Evolutionary conservation across 257 asterid genomes (phyloP), one percentile per base, ranked within the genome.

Genomic region (Linaria vulgaris): DNA sequence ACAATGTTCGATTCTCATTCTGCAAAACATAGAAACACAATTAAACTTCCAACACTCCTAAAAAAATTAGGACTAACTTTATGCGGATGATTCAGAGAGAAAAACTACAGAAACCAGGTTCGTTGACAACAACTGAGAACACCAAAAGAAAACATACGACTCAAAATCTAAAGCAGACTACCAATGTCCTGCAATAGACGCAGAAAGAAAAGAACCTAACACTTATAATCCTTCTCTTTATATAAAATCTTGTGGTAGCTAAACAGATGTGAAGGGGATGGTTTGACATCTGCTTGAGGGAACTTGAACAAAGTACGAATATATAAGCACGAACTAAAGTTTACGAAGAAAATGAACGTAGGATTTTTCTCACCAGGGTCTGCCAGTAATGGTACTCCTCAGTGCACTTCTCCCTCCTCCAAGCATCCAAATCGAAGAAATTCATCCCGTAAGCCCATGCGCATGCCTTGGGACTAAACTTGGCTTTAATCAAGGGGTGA

Each of bases 401-500:
- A 9, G 79, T 77, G 74, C 78, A 71, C 69, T 73, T 77, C 67
- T 77, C 79, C 61, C 65, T 70, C 43, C 82, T 67, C 82, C 82
- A 77, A 69, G 82, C 82, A 70, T 77, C 82, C 77, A 77, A 67
- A 68, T 77, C 82, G 62, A 77, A 77, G 69, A 77, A 73, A 61
- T 77, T 77, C 82, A 77, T 77, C 44, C 82, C 82, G 39, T 73
- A 77, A 53, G 82, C 82, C 79, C 82, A 77, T 30, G 82, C 82
- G 27, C 82, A 77, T 1, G 82, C 82, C 63, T 77, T 73, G 44
- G 82, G 82, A 57, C 77, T 77, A 47, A 77, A 77, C 72, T 67
- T 70, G 63, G 67, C 69, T 61, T 70, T 73, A 66, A 77, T 77
- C 61, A 77, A 67, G 38, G 79, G 82, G 63, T 73, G 79, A 25